These are phyloP conservation scores for Pseudogymnoascus sp. DNA, from an alignment of 2,329 filamentous ascomycete genomes.

Conservation along the genomic window DNA sequence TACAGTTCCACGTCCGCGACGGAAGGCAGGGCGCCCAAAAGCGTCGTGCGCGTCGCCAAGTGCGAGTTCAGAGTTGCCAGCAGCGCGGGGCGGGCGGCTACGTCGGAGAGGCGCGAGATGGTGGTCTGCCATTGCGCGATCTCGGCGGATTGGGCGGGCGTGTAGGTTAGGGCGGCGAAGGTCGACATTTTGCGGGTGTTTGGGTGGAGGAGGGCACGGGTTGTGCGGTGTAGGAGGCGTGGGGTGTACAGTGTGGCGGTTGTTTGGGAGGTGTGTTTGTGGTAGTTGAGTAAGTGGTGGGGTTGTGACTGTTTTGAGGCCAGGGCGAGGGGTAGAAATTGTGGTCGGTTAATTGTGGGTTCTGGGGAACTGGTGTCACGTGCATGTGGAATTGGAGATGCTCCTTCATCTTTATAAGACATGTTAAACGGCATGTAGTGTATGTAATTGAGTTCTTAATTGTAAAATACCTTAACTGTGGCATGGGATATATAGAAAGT, in stretches of 20 bases:
- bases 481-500: background rate
- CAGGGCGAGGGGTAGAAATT: conserved; percentile 4
- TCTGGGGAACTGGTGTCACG: background rate
- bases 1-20: conserved; percentile 81
- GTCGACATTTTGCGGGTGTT: conserved; percentile 53
- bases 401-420: background rate
- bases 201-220: conserved; percentile 28
- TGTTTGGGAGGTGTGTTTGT: background rate
- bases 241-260: conserved; percentile 25
- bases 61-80: conserved; percentile 77
- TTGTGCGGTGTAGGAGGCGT: conserved; percentile 22
- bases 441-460: background rate
- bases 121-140: conserved; percentile 84
- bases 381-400: background rate
- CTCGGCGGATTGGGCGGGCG: conserved; percentile 71
- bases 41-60: conserved; percentile 77
- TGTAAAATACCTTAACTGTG: background rate
- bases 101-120: conserved; percentile 59
- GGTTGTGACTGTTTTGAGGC: conserved; percentile 8
- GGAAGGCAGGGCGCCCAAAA: conserved; percentile 83
- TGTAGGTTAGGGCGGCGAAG: conserved; percentile 62
- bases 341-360: conserved; percentile 1
- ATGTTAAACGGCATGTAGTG: background rate
- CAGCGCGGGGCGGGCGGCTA: conserved; percentile 51
- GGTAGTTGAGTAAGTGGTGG: background rate